A percentile compares a stretch with the other conserved stretches of the same genome.
Evolutionary conservation across 1,139 yeast species (phyloP).

Genomic region (Pichia cactophila): DNA sequence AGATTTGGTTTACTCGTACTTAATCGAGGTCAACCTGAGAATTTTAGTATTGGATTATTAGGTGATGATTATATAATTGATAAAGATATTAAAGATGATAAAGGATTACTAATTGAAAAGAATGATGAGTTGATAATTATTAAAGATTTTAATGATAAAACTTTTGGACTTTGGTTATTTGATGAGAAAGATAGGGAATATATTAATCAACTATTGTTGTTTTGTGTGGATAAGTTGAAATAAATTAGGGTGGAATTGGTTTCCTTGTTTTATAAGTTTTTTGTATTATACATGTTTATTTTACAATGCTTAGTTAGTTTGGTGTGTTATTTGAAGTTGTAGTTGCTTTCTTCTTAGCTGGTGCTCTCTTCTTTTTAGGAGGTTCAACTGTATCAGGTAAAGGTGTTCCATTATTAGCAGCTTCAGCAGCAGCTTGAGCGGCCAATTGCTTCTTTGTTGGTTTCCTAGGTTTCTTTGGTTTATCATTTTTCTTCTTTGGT

Average conservation of each 20-base stretch:
- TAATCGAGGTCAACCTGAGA: conserved; percentile 67
- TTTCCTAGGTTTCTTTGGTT: conserved; percentile 25
- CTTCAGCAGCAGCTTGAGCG: conserved; percentile 19
- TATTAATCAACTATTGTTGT: conserved; percentile 48
- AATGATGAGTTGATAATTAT: conserved; percentile 77
- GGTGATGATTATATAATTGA: conserved; percentile 40
- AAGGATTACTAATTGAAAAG: conserved; percentile 66
- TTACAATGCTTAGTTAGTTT: neutral
- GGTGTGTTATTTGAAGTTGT: conserved; percentile 1
- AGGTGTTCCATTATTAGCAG: conserved; percentile 12
- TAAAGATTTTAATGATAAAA: conserved; percentile 66
- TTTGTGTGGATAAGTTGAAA: conserved; percentile 35
- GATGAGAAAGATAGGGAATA: conserved; percentile 65
- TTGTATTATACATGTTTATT: neutral
- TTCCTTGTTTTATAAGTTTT: neutral
- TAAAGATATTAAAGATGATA: conserved; percentile 38
- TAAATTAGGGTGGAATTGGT: neutral
- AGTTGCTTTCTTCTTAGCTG: conserved; percentile 19
- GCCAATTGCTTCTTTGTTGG: conserved; percentile 30
- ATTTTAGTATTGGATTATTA: conserved; percentile 72
- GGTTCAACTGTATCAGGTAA: conserved; percentile 21
- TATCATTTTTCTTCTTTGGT: conserved; percentile 18
- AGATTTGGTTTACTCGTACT: conserved; percentile 74
- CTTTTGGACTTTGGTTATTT: conserved; percentile 86
- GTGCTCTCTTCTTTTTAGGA: conserved; percentile 24